Base-by-base conservation (phyloP, 75 land plant genomes). In the Isoetes taiwanensis region DNA sequence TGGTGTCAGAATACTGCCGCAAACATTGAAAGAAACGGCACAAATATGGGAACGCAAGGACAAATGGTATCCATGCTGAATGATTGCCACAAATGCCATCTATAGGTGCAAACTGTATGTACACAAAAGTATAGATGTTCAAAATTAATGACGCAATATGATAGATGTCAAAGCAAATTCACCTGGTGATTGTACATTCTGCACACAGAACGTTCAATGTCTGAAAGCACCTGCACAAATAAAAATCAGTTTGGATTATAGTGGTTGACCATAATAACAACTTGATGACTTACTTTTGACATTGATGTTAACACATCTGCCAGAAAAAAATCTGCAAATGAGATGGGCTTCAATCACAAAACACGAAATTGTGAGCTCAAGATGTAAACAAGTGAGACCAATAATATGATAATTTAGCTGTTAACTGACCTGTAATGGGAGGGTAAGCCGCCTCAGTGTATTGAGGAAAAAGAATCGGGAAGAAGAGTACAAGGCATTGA, bases 231-330 rank as follows among this genome's bases (percentile, higher is more conserved):
- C 98, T 93, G 81, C 64, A 66, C 43, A 41, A 66, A 25, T 38
- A 9, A 57, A 29, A 31, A 58, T 8, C 24, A 37, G 12, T 60
- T 9, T 9, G 54, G 1, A 30, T 27, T 23, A 30, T 10, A 8
- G 32, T 27, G 19, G 4, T 58, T 19, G 25, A 6, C 25, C 4
- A 6, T 19, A 5, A 54, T 9, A 14, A 19, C 5, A 54, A 24
- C 26, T 2, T 27, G n/a, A 54, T 9, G 26, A 42, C 72, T n/a
- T 72, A 86, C 96, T 82, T 93, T 93, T 50, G 99, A 67, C 96
- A 88, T 93, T 38, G 99, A 93, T 20, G 99, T 93, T 48, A 93
- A 62, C n/a, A 93, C 81, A 78, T 93, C 99, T 60, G 99, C 99
- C 64, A 93, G 57, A 61, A 93, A 93, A 61, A 93, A 88, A 33